phyloP scores from a whole-genome alignment of 2,329 filamentous ascomycete genomes.

The Curvularia lunata region DNA sequence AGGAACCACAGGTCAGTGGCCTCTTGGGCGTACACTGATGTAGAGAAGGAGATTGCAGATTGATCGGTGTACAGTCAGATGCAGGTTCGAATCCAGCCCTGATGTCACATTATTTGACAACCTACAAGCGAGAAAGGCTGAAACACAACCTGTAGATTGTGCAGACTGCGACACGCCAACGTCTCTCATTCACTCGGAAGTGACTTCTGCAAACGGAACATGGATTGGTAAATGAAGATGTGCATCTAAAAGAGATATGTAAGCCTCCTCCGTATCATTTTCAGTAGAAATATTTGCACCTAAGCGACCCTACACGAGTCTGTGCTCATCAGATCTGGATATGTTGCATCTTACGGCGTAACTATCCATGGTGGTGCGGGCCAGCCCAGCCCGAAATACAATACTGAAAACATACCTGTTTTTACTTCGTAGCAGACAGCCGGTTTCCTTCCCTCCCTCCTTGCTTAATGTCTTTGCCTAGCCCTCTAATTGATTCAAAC shows the following conservation, averaged over 20 bases:
- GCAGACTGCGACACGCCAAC: too few species aligned
- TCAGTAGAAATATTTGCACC: neutral
- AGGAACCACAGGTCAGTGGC: neutral
- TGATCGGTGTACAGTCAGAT: neutral
- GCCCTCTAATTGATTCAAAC: neutral
- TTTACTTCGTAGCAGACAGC: neutral
- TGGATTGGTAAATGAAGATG: neutral
- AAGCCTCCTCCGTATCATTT: neutral
- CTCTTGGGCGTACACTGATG: neutral
- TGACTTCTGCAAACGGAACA: neutral
- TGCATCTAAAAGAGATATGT: neutral
- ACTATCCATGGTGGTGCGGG: neutral
- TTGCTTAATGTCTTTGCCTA: neutral
- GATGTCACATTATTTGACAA: neutral
- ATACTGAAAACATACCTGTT: neutral
- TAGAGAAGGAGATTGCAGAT: neutral
- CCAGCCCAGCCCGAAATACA: neutral
- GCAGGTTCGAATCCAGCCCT: neutral
- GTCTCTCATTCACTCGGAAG: neutral
- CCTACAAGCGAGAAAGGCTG: neutral
- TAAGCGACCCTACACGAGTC: neutral
- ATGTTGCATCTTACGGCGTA: neutral
- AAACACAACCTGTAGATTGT: too few species aligned
- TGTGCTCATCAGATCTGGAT: neutral
- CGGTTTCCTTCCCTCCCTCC: neutral